Evolutionary conservation across 2,329 filamentous ascomycete species (phyloP), one percentile per base, ranked within the genome.

Genomic region (Diaporthe citrichinensis): DNA sequence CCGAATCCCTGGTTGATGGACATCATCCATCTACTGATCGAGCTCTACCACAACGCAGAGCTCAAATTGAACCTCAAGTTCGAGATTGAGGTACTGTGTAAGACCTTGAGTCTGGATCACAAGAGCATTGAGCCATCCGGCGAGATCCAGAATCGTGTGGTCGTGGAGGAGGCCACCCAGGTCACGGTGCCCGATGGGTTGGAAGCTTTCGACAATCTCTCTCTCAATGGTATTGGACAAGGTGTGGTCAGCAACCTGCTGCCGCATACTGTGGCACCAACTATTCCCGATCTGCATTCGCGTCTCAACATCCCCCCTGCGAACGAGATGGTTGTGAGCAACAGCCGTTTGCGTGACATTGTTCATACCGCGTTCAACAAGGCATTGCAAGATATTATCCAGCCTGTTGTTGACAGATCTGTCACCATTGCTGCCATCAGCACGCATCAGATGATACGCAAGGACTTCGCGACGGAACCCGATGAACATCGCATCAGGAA

Each of bases 1-100:
- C 97, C 97, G 1, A 99, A 99, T 80, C 97, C 97, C 1, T 99
- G 97, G 97, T 84, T 98, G 59, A 98, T 98, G 94, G 97, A 99
- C 80, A 97, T 99, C 72, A 92, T 99, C 73, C 91, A 94, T 78
- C 88, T 98, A 10, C 89, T 99, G 49, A 94, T 98, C 80, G 97
- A 99, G 81, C 89, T 99, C 5, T 99, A 99, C 81, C 94, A 98
- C 81, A 94, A 94, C 80, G 95, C 95, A 20, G 96, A 98, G 80
- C 87, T 99, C 74, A 98, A 98, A 83, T 90, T 99, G 51, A 98
- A 98, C 79, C 92, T 98, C 71, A 99, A 98, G 81, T 99, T 99
- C 80, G 97, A 99, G 84, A 98, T 99, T 75, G 97, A 99, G 84
- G 96, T 99, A 36, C 89, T 99, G 34, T 99, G 96, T 87, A 97